These are phyloP conservation scores for Helenozyma rhizophorensis DNA, from an alignment of 805 yeast genomes.

Conservation along the genomic window DNA sequence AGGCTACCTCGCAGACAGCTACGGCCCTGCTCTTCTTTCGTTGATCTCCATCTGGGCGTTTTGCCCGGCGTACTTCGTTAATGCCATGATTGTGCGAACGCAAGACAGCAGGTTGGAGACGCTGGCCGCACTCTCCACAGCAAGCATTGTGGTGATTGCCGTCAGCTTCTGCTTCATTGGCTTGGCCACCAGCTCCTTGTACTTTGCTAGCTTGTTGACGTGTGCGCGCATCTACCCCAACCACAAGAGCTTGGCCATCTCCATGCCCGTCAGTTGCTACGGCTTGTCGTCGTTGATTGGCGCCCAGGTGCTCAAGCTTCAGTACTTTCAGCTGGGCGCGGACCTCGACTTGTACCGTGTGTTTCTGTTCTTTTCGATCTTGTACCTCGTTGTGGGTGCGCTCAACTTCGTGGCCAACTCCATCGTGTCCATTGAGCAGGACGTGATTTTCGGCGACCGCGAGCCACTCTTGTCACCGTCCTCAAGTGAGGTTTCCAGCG, in stretches of 20 bases:
- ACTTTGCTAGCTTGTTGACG: conserved; percentile 66
- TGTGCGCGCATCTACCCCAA: conserved; percentile 85
- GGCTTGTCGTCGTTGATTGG: conserved; percentile 79
- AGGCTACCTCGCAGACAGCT: conserved; percentile 81
- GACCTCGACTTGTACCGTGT: conserved; percentile 46
- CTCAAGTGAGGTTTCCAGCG: conserved; percentile 9
- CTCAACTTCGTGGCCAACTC: conserved; percentile 63
- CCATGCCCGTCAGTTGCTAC: conserved; percentile 83
- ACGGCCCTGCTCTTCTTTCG: conserved; percentile 74
- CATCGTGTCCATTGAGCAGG: conserved; percentile 56
- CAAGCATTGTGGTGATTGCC: conserved; percentile 36
- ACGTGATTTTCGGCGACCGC: conserved; percentile 33
- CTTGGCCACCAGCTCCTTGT: conserved; percentile 66
- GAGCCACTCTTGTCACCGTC: conserved; percentile 12
- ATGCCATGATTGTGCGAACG: conserved; percentile 19
- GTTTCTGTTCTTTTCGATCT: conserved; percentile 46
- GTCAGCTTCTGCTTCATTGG: conserved; percentile 58
- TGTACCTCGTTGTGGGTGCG: conserved; percentile 54
- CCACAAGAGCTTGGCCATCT: conserved; percentile 73
- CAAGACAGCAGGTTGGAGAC: conserved; percentile 1
- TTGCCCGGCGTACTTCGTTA: conserved; percentile 61
- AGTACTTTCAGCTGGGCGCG: conserved; percentile 28
- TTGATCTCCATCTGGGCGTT: conserved; percentile 56
- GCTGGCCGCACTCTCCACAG: conserved; percentile 24
- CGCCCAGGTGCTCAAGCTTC: conserved; percentile 52